Evolutionary conservation across 306 rosid species (phyloP), one percentile per base, ranked within the genome.

Genomic region (Quercus variabilis): DNA sequence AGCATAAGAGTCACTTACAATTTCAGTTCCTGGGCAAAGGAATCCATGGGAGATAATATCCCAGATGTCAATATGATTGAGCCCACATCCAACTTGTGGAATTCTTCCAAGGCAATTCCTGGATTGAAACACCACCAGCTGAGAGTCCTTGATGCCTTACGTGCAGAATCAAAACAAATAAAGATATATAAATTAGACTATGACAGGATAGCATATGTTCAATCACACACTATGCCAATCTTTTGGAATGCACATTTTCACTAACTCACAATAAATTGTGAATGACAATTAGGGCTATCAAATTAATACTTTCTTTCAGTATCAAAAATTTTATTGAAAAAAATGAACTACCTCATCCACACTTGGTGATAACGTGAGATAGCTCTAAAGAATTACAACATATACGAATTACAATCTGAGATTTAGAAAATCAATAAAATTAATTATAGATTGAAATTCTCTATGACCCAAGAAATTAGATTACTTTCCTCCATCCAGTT

Each of bases 91-190:
- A 55, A 2, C 87, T 49, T 87, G 80, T 79, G 78, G 83, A 94
- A 91, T 74, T 43, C 90, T 86, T 94, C 94, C 99, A 94, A 81
- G 64, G 99, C 97, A 84, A 92, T 82, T 88, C 99, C 99, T 38
- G 99, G 99, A 79, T 94, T 91, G 85, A 94, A 94, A 85, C 99
- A 94, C 99, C 99, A 94, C 99, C 99, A 92, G 86, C 99, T 87
- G 80, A 94, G 93, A 68, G 92, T 91, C 82, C 97, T 91, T 18
- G 97, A 88, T 76, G 87, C 85, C 82, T 88, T 91, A 58, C 97
- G 97, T 94, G 87, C 58, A 86, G 75, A 69, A 71, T 65, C 69
- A 76, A 80, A 65, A 82, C 49, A 75, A 60, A 55, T 55, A 85
- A 43, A 49, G 70, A 73, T 43, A 72, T 77, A 31, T 23, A 79